Evolutionary conservation across 2,329 filamentous ascomycete species (phyloP).

Genomic region (Lecanicillium sp.): DNA sequence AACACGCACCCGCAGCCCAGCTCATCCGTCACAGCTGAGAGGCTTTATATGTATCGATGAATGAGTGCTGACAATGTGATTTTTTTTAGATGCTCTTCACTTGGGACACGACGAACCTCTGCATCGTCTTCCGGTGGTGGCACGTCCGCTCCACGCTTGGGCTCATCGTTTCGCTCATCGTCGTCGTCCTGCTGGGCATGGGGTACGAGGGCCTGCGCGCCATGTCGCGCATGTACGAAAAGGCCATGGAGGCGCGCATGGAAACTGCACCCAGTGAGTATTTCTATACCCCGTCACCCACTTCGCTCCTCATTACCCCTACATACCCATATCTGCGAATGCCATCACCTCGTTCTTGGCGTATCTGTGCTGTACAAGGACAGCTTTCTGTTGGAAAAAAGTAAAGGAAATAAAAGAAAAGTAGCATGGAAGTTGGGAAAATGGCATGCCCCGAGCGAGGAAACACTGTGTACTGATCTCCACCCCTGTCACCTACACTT

Average conservation of each 20-base stretch:
- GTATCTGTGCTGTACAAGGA: too few relatives aligned
- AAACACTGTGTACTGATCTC: too few relatives aligned
- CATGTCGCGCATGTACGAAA: slow-evolving; percentile 70
- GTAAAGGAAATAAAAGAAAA: neutral
- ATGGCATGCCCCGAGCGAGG: too few relatives aligned
- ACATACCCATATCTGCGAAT: too few relatives aligned
- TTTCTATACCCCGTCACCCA: slow-evolving; percentile 2
- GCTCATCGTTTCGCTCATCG: slow-evolving; percentile 75
- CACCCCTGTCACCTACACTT: too few relatives aligned
- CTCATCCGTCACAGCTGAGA: too few relatives aligned
- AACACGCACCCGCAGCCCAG: too few relatives aligned
- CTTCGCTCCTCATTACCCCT: slow-evolving; percentile 9
- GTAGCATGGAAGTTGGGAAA: neutral
- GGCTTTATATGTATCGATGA: too few relatives aligned
- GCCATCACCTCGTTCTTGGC: too few relatives aligned
- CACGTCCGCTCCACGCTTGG: slow-evolving; percentile 68
- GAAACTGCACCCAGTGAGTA: slow-evolving; percentile 49
- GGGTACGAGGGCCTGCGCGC: slow-evolving; percentile 88
- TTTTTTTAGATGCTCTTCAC: slow-evolving; percentile 85
- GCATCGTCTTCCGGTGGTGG: slow-evolving; percentile 93
- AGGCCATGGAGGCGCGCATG: slow-evolving; percentile 40
- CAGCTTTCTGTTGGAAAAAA: neutral
- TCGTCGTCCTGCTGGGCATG: slow-evolving; percentile 76
- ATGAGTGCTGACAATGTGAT: too few relatives aligned
- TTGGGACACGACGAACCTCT: slow-evolving; percentile 88